Evolutionary conservation across 257 asterid genomes (phyloP).

Genomic region (Paulownia fortunei): DNA sequence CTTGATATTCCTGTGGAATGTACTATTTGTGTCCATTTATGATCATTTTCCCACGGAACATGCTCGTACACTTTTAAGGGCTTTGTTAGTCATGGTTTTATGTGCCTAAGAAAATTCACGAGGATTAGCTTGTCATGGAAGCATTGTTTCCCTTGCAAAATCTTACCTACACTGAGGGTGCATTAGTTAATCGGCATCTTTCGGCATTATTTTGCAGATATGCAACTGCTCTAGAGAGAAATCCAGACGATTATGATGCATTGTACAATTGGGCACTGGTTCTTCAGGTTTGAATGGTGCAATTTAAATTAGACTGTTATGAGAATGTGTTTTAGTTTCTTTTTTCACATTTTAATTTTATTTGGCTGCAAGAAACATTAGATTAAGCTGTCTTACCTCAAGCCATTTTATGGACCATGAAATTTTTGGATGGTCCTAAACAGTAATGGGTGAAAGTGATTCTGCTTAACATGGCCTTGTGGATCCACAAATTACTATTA

Average conservation of each 20-base stretch:
- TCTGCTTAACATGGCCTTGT: conserved; percentile 4
- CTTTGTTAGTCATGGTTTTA: conserved; percentile 10
- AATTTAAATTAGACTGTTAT: conserved; percentile 29
- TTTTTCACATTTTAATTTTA: conserved; percentile 18
- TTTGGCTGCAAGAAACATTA: conserved; percentile 13
- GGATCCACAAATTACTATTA: conserved; percentile 16
- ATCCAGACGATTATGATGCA: conserved; percentile 95
- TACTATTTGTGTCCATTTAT: not conserved
- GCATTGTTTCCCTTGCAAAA: conserved; percentile 19
- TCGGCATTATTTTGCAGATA: conserved; percentile 62
- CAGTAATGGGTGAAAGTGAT: not conserved
- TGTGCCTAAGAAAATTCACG: conserved; percentile 26
- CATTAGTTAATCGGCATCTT: conserved; percentile 30
- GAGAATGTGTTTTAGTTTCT: conserved; percentile 16
- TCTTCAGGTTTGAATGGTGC: conserved; percentile 76
- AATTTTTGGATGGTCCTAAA: conserved; percentile 13
- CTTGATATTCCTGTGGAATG: conserved; percentile 19
- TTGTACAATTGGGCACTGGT: conserved; percentile 98
- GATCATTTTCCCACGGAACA: conserved; percentile 10
- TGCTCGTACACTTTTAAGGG: not conserved
- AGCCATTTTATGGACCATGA: conserved; percentile 20
- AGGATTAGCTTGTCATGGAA: conserved; percentile 20
- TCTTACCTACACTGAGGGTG: conserved; percentile 15
- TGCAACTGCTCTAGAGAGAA: conserved; percentile 89
- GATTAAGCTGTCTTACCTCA: conserved; percentile 15